Percentiles rank a stretch among this genome's conserved stretches.
Conservation (phyloP, 768 basidiomycete species). For the Tylopilus sp. region DNA sequence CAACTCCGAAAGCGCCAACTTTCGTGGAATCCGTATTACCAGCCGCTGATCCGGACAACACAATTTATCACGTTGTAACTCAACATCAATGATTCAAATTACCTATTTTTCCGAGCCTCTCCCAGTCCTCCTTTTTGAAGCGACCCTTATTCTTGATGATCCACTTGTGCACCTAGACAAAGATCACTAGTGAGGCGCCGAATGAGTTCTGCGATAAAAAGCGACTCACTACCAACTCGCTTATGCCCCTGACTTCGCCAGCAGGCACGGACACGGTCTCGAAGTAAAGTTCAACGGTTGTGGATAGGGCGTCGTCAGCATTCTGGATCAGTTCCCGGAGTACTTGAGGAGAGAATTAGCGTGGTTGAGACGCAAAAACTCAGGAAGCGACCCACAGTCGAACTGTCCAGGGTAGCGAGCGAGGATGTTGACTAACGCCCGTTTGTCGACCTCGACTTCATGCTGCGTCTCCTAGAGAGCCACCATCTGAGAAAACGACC, state of each 20-base stretch:
- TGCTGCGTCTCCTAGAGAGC: neutral
- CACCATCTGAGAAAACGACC: neutral
- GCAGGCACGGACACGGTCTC: slow-evolving; percentile 14
- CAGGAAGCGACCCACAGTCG: neutral
- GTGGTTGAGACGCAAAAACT: neutral
- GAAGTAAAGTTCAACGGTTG: slow-evolving; percentile 36
- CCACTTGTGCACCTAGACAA: slow-evolving; percentile 11
- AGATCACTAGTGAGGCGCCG: neutral
- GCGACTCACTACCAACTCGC: no score
- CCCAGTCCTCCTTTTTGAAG: neutral
- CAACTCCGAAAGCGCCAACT: slow-evolving; percentile 18
- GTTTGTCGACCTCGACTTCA: slow-evolving; percentile 17
- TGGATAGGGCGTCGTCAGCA: slow-evolving; percentile 42
- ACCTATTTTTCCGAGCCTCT: slow-evolving; percentile 11
- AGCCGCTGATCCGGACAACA: slow-evolving; percentile 8
- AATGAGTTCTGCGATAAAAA: no score
- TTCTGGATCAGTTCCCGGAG: slow-evolving; percentile 33
- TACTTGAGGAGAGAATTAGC: slow-evolving; percentile 26
- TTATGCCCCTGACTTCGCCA: neutral
- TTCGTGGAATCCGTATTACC: slow-evolving; percentile 12
- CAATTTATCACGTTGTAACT: neutral
- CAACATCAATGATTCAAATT: neutral
- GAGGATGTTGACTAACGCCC: slow-evolving; percentile 17
- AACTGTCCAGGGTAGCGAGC: slow-evolving; percentile 17
- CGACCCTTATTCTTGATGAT: slow-evolving; percentile 12